Evolutionary conservation across 371 early-diverging fungal genomes (phyloP), one percentile per base, ranked within the genome.

Genomic region (Smittium culicis): DNA sequence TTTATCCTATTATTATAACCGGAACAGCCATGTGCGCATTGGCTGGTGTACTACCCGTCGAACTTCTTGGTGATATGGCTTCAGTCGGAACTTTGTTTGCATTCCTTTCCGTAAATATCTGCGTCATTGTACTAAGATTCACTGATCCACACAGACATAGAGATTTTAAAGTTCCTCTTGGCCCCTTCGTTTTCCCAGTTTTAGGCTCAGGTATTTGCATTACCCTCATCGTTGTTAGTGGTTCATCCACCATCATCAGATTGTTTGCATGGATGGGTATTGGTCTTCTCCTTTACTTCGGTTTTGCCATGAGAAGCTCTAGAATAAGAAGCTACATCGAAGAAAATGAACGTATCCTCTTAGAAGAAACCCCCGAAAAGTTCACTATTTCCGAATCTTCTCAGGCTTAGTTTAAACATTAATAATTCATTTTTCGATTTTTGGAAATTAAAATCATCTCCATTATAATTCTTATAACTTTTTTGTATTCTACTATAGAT

Each of bases 251-350:
- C 11, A 66, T 16, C 27, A 64, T 61, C 5, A 5, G 25, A 64
- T 31, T 35, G 54, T 2, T 2, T 2, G 54, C 54, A 74, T 86
- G 89, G 89, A 79, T 85, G 79, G 85, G 65, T 30, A 70, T 88
- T 35, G 90, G 90, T 14, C 72, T 84, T 71, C 35, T 88, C 5
- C 61, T 89, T 31, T 89, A 88, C 76, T 75, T 80, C 59, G 20
- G 65, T n/a, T 89, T 83, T 71, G 77, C 85, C 35, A 77, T 77
- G 68, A 76, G 81, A 24, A 68, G 84, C 67, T 85, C 89, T 8
- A 60, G 32, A 32, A 60, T 60, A 29, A 32, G 60, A 60, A 32
- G 32, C 16, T 5, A 11, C 32, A 60, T 14, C 8, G 60, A 60
- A 60, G 60, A 60, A n/a, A n/a, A n/a, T n/a, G n/a, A n/a, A n/a